Conservation (phyloP, 495 filamentous ascomycete species). For the Podospora pseudopauciseta region DNA sequence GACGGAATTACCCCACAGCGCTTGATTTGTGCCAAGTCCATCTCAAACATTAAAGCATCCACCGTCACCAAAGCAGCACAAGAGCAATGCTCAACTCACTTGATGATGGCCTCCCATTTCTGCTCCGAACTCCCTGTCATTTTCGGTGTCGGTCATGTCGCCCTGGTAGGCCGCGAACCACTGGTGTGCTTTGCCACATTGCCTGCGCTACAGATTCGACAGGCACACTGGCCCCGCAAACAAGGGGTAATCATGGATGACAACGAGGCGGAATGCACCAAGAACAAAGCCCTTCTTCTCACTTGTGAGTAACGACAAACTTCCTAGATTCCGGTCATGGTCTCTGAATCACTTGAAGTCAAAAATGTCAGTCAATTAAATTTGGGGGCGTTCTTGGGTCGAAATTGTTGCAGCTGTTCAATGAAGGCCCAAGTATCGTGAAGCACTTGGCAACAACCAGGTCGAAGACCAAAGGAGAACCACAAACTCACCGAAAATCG, state of each 20-base stretch:
- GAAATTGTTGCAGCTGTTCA: too few species aligned
- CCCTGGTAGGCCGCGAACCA: neutral
- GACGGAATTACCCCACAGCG: neutral
- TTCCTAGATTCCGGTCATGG: neutral
- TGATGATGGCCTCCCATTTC: neutral
- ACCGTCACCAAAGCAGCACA: neutral
- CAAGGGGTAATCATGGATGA: neutral
- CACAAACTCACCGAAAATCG: neutral
- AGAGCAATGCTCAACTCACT: neutral
- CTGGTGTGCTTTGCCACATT: neutral
- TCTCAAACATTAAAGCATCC: neutral
- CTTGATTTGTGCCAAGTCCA: neutral
- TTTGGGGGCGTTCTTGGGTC: neutral
- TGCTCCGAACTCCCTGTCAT: neutral
- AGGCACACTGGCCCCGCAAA: neutral
- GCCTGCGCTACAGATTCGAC: neutral
- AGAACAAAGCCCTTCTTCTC: neutral
- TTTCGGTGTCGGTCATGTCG: neutral
- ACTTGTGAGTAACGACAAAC: neutral
- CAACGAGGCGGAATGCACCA: neutral
- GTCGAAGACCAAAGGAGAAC: neutral
- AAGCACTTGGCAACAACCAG: neutral
- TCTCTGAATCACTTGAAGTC: neutral
- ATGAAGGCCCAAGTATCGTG: too few species aligned
- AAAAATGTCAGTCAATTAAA: neutral